These are phyloP conservation scores for Ogataea pignaliae DNA, from an alignment of 805 yeast genomes.

Conservation along the genomic window DNA sequence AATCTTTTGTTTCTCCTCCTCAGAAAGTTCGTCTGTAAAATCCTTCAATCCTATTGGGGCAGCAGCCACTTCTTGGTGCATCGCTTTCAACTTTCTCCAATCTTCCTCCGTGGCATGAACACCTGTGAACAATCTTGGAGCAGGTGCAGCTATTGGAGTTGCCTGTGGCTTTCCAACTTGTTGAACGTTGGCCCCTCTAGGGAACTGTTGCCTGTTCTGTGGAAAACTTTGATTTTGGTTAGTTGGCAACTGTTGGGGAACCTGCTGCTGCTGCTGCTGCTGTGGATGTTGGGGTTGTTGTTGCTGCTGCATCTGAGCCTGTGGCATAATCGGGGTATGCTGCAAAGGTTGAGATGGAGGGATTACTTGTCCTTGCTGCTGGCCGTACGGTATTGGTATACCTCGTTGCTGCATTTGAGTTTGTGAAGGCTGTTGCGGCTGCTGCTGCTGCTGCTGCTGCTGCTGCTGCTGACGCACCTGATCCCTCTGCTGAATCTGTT, in stretches of 20 bases:
- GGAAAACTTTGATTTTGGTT: conserved; percentile 27
- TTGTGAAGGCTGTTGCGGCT: conserved; percentile 5
- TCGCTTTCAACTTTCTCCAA: conserved; percentile 53
- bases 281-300: conserved; percentile 7
- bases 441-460: conserved; percentile 3
- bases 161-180: conserved; percentile 6
- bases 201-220: conserved; percentile 15
- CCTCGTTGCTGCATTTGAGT: conserved; percentile 10
- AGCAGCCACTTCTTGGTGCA: conserved; percentile 65
- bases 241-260: conserved; percentile 28
- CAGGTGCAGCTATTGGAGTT: conserved; percentile 7
- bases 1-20: conserved; percentile 60
- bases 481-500: conserved; percentile 22
- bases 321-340: conserved; percentile 2
- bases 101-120: conserved; percentile 52
- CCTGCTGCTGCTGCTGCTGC: conserved; percentile 11
- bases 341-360: conserved; percentile 7
- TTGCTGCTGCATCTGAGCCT: conserved; percentile 9
- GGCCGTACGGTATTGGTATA: not conserved
- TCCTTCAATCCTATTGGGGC: conserved; percentile 65
- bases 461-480: conserved; percentile 25
- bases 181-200: conserved; percentile 9
- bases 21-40: conserved; percentile 55
- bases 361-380: conserved; percentile 6
- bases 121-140: conserved; percentile 29